Base-by-base conservation (phyloP, 208 protist genomes). In the Crithidia acanthocephali region DNA sequence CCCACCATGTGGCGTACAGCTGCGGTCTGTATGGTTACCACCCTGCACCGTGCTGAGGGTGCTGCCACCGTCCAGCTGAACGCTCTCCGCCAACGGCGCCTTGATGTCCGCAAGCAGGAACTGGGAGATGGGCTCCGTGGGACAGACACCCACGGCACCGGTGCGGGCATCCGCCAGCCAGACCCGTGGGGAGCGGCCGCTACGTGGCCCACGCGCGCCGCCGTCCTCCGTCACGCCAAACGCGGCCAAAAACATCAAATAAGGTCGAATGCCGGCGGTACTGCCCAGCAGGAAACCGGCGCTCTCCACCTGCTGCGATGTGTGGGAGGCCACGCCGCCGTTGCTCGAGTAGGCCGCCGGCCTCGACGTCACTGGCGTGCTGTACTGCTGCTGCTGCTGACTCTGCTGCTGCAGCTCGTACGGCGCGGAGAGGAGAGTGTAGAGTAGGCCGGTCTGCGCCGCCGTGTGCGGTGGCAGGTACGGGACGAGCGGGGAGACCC, bases 151-250 rank as follows among this genome's bases (percentile, higher is more conserved):
- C 23, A 94, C 59, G 16, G 75, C 61, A 37, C 89, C 89, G 35
- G 84, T 88, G 47, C 89, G 85, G 11, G 74, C 81, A 55, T 94
- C 89, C 0, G 83, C 89, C 60, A 94, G 80, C 89, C 89, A 94
- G 40, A 92, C 53, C 25, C 45, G 56, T 44, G 51, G 44, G 48
- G 62, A 48, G 13, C 72, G 72, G 20, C 44, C 59, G 15, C 25
- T 65, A 20, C 72, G 72, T 9, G 25, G 37, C 37, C 37, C 42
- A 5, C 20, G 37, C 7, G 11, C 15, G 48, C 32, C 58, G 2
- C 16, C 30, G 32, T 32, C 45, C 55, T 75, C 45, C 15, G 61
- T 20, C 27, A 51, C 48, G 37, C 45, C 44, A 11, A 44, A 35
- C 11, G 60, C 44, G n/a, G 73, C 37, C 40, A 76, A 77, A 9